Conservation (phyloP, 148 eudicot species). For the Rhododendron simsii region DNA sequence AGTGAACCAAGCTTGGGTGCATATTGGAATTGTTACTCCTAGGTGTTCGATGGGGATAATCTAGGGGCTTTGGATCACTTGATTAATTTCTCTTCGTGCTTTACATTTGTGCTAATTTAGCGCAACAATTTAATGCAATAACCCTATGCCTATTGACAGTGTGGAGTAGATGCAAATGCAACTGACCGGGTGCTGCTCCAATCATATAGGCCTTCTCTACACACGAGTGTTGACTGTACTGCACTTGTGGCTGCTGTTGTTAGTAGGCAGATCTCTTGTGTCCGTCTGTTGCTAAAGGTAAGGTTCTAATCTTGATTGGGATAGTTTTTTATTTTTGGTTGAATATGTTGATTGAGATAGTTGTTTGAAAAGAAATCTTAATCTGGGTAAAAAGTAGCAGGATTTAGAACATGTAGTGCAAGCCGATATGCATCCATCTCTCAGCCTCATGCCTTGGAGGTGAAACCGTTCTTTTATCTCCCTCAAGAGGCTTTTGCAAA, state of each 20-base stretch:
- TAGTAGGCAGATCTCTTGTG: slow-evolving; percentile 65
- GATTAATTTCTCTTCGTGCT: background rate
- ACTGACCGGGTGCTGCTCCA: slow-evolving; percentile 62
- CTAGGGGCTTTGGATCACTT: background rate
- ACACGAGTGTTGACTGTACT: slow-evolving; percentile 59
- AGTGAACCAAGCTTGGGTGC: background rate
- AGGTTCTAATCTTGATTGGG: slow-evolving; percentile 9
- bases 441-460: background rate
- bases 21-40: background rate
- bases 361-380: background rate
- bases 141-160: slow-evolving; percentile 38
- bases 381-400: background rate
- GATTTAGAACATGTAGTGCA: background rate
- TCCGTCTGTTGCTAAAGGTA: slow-evolving; percentile 74
- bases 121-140: background rate
- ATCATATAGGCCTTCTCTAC: slow-evolving; percentile 78
- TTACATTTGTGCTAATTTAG: background rate
- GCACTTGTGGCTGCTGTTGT: slow-evolving; percentile 89
- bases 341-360: too few species aligned
- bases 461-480: background rate
- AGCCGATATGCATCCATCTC: background rate
- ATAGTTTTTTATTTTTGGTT: too few species aligned
- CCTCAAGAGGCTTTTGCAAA: background rate
- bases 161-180: slow-evolving; percentile 72
- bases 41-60: background rate